phyloP scores from a whole-genome alignment of 148 eudicot genomes.

The Silene conica region DNA sequence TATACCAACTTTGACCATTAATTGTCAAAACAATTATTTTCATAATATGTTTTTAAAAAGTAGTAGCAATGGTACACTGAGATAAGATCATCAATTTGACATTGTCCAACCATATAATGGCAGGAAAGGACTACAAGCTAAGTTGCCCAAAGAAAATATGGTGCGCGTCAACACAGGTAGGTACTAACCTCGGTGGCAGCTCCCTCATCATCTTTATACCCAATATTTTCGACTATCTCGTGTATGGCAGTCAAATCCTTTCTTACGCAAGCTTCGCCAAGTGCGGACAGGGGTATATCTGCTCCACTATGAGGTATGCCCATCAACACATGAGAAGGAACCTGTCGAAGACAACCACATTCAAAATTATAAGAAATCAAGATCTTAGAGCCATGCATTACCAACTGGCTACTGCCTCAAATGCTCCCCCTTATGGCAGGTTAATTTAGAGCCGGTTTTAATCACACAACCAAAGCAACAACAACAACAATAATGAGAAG shows the following conservation, averaged over 20 bases:
- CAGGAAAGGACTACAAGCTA: background rate
- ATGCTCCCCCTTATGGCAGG: background rate
- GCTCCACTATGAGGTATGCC: slow-evolving; percentile 63
- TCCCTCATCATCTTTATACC: slow-evolving; percentile 95
- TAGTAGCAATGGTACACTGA: too few relatives aligned
- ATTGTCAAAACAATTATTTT: background rate
- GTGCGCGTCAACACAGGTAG: background rate
- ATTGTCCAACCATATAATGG: too few relatives aligned
- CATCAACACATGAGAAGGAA: slow-evolving; percentile 83
- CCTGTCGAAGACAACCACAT: slow-evolving; percentile 36
- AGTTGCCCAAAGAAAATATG: background rate
- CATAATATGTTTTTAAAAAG: background rate
- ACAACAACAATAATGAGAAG: background rate
- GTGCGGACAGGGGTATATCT: slow-evolving; percentile 51
- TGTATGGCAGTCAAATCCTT: slow-evolving; percentile 91
- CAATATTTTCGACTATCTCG: slow-evolving; percentile 67
- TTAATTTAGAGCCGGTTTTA: background rate
- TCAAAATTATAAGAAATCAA: slow-evolving; percentile 1
- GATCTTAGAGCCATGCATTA: background rate
- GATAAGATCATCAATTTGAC: too few relatives aligned
- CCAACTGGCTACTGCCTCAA: background rate
- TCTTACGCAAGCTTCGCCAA: slow-evolving; percentile 92
- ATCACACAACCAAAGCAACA: too few relatives aligned
- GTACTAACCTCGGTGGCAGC: slow-evolving; percentile 90
- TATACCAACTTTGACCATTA: too few relatives aligned